Conservation (phyloP, 2,329 filamentous ascomycete species). For the Aspergillus sergii region DNA sequence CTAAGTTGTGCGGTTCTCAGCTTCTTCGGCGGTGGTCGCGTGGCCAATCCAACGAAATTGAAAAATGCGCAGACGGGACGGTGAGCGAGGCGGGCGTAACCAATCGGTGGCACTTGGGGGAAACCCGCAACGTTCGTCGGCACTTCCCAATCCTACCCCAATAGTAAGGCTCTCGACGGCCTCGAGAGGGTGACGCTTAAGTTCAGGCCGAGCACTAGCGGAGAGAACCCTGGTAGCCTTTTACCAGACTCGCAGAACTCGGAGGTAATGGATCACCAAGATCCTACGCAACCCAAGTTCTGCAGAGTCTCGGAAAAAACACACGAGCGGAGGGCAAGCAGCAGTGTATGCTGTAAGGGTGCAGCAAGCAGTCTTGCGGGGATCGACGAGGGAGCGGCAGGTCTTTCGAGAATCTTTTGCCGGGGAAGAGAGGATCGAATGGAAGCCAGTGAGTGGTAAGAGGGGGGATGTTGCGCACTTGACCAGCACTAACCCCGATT, state of each 20-base stretch:
- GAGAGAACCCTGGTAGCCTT: constrained; percentile 30
- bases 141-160: constrained; percentile 1
- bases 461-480: constrained; percentile 29
- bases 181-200: constrained; percentile 5
- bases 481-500: constrained; percentile 26
- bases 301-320: constrained; percentile 20
- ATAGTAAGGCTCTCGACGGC: background rate
- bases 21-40: constrained; percentile 47
- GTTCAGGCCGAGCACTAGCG: constrained; percentile 21
- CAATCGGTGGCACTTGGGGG: constrained; percentile 19
- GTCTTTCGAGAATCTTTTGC: constrained; percentile 27
- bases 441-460: constrained; percentile 27
- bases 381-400: constrained; percentile 14
- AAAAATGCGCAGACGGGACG: constrained; percentile 30
- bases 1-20: constrained; percentile 39
- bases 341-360: background rate
- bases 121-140: constrained; percentile 13
- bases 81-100: constrained; percentile 18
- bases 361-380: background rate
- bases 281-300: constrained; percentile 29
- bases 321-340: constrained; percentile 5
- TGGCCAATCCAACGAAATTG: constrained; percentile 47
- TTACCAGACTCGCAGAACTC: constrained; percentile 31
- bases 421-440: constrained; percentile 29
- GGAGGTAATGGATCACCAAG: constrained; percentile 27